Evolutionary conservation across 495 filamentous ascomycete genomes (phyloP).

Genomic region (Podospora conica): DNA sequence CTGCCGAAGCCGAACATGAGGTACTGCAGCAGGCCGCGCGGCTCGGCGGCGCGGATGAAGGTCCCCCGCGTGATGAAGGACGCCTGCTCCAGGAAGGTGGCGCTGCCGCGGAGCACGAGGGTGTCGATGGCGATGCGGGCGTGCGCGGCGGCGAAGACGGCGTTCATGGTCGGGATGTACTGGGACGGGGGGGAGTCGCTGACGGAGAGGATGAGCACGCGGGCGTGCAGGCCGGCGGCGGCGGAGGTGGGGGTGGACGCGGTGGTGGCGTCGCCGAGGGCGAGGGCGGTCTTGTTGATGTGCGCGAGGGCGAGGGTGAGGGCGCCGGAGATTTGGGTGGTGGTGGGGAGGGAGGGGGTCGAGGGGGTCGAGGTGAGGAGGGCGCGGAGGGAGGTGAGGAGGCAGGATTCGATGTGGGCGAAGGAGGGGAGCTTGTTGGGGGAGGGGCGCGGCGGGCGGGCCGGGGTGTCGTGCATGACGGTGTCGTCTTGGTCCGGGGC

Average conservation of each 20-base stretch:
- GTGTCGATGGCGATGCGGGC: constrained; percentile 84
- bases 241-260: constrained; percentile 24
- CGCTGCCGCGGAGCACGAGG: constrained; percentile 70
- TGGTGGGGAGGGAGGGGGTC: constrained; percentile 49
- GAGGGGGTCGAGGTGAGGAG: constrained; percentile 64
- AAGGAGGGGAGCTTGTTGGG: constrained; percentile 95
- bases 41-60: constrained; percentile 64
- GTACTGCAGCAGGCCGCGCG: constrained; percentile 72
- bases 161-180: constrained; percentile 97
- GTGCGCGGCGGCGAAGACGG: constrained; percentile 88
- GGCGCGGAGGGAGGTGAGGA: constrained; percentile 61
- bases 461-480: constrained; percentile 41
- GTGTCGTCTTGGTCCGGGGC: constrained; percentile 37
- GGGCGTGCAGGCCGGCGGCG: constrained; percentile 57
- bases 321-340: constrained; percentile 81
- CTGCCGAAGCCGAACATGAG: constrained; percentile 83
- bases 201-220: constrained; percentile 78
- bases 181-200: constrained; percentile 78
- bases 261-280: constrained; percentile 29
- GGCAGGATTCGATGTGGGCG: constrained; percentile 69
- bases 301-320: constrained; percentile 83
- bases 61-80: constrained; percentile 83
- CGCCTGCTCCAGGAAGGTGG: constrained; percentile 91
- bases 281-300: constrained; percentile 59
- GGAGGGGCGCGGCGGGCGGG: constrained; percentile 33